Conservation (phyloP, 176 grass and related monocot genomes). For the Olyra latifolia region DNA sequence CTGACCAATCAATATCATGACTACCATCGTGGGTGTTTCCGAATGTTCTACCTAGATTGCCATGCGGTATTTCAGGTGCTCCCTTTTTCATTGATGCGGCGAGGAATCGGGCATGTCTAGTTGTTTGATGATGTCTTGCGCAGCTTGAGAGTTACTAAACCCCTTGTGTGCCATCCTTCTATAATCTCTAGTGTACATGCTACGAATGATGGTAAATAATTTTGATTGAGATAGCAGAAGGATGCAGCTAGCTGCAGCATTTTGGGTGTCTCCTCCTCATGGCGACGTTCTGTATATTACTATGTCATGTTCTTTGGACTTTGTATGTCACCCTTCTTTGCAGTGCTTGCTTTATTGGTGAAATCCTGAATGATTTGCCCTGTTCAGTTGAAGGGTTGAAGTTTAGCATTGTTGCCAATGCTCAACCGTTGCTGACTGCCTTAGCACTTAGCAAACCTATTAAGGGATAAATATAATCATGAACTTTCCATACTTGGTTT, state of each 20-base stretch:
- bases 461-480: background rate
- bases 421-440: too few relatives aligned
- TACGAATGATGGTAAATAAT: background rate
- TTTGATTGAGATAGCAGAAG: background rate
- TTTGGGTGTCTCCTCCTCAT: background rate
- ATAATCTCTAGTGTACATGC: background rate
- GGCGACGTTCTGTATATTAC: background rate
- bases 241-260: background rate
- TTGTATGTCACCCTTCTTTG: background rate
- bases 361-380: background rate
- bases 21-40: background rate
- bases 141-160: background rate
- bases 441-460: background rate
- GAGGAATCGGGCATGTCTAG: background rate
- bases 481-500: background rate
- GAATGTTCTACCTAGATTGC: background rate
- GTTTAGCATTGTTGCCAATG: background rate
- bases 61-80: background rate
- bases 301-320: background rate
- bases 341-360: background rate
- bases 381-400: background rate
- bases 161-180: background rate
- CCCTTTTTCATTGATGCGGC: background rate
- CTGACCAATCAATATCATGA: background rate
- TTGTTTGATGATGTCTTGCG: constrained; percentile 4